Base-by-base conservation (phyloP, 805 yeast genomes). In the Ogataea methylovora region DNA sequence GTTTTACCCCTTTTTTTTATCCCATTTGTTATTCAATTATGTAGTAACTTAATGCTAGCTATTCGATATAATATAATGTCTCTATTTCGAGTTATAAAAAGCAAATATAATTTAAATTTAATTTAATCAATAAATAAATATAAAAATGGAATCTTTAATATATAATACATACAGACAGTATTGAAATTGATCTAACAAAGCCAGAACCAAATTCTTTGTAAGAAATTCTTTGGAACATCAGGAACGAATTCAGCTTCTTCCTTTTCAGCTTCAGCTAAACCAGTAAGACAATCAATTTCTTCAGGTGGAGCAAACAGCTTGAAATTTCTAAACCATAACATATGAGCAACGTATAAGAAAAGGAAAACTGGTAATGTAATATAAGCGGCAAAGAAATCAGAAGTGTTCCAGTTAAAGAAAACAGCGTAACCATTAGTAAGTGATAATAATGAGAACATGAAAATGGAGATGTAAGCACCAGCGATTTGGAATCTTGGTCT, bases 381-480 rank as follows among this genome's bases (percentile, higher is more conserved):
- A 55, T 78, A 78, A 12, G 84, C 78, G 26, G 84, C 84, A 27
- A 78, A 55, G 45, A 78, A 78, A 49, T 74, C 76, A 7, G 69
- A 51, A 2, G 51, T 66, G 9, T 60, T 62, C 61, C 74, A 74
- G 30, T 51, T 40, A 37, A 78, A 63, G 51, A 79, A 77, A 4
- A 71, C 76, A 4, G 69, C 74, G 50, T 73, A 79, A 33, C 84
- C 84, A 44, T 79, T 79, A 14, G 84, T 76, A 29, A 79, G 33
- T 28, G 75, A 62, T 30, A 78, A 46, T 17, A 78, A 24, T 4
- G 61, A 38, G 32, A 77, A 61, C 40, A 76, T 53, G 21, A 57
- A 34, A 15, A 79, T 55, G 12, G 73, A 69, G 42, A 67, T 68
- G 49, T 69, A 76, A 5, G 79, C 65, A 33, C 73, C 67, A 42